Base-by-base conservation (phyloP, 2,329 filamentous ascomycete species). In the Penicillium fuscoglaucum region DNA sequence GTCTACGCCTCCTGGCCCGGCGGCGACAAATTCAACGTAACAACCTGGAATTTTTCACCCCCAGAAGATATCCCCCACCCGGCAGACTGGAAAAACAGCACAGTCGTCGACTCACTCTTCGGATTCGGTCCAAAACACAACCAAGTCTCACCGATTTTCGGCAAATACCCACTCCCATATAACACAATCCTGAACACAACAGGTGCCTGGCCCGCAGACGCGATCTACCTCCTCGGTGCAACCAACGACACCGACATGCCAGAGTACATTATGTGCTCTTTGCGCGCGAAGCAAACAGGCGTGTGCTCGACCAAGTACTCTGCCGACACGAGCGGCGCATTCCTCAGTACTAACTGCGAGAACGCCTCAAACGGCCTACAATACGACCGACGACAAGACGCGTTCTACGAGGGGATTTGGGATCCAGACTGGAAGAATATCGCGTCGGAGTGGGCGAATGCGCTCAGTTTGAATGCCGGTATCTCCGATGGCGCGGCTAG, bases 21-120 rank as follows among this genome's bases (percentile, higher is more conserved):
- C 37, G 52, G 46, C 4, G 39, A 65, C 7, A 41, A 57, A n/a
- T 72, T 74, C 58, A 66, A 74, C 50, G 52, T 65, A 3, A 68
- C 68, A 5, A 65, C 43, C 5, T 74, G 71, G 66, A 64, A 66
- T 17, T 52, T 54, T 69, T 1, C 66, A 55, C 8, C 75, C 47
- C 13, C 74, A 62, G 8, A 17, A 26, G n/a, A 80, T 70, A 19
- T 79, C 64, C 41, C 73, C 69, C 7, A 66, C 57, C 35, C 68
- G 58, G 44, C 81, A 76, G 66, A 68, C 43, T 86, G 76, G 71
- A 68, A 82, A 1, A 87, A 87, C 60, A 71, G 72, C 12, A 90
- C 86, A 0, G 81, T 77, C 0, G 84, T 91, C 0, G 89, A 93
- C 65, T 82, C 89, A 3, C 75, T 92, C 1, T 93, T 93, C 66